Evolutionary conservation across 2,329 filamentous ascomycete genomes (phyloP), one percentile per base, ranked within the genome.

Genomic region (Paracamarosporium sp.): DNA sequence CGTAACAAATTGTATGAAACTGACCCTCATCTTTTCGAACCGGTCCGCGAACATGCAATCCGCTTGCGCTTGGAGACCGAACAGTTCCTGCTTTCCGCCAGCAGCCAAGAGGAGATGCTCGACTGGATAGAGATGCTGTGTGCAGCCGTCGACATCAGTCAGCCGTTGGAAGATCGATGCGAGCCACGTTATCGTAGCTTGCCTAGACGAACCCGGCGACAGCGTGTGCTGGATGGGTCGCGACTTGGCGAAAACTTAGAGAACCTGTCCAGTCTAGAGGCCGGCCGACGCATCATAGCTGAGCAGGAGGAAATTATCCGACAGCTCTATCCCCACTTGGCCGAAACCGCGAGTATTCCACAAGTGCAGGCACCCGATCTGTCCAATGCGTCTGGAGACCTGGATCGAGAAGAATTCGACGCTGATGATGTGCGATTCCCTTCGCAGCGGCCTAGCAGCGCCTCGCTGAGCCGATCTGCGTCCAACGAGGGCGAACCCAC

Each of bases 51-150:
- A 60, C 88, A 89, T 71, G 88, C 90, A 12, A 86, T 93, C 59
- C 86, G 90, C n/a, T 71, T 93, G 57, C 84, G 90, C 27, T 84
- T 87, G 30, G 90, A 93, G 75, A 86, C 87, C 1, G 89, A 93
- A 64, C 90, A 93, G 68, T 88, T 93, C 57, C 77, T 93, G 20
- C 77, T 93, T 7, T 88, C 88, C 2, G 89, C 88, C 62, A 78
- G 85, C 51, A 84, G 87, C 50, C 80, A 91, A 52, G 83, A 86
- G 55, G 85, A 82, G 0, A 90, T 92, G 71, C 82, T 91, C 59
- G 82, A 83, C 48, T 90, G 90, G 88, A 78, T 92, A 2, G 87
- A 91, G 68, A 81, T 81, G 2, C 78, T 77, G 36, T 90, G 88
- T 67, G 88, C 88, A n/a, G 89, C 88, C 45, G 90, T 93, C 58